Percentiles rank a stretch among this genome's conserved stretches.
phyloP scores from a whole-genome alignment of 345 rosid species.

The Eucalyptus regnans region DNA sequence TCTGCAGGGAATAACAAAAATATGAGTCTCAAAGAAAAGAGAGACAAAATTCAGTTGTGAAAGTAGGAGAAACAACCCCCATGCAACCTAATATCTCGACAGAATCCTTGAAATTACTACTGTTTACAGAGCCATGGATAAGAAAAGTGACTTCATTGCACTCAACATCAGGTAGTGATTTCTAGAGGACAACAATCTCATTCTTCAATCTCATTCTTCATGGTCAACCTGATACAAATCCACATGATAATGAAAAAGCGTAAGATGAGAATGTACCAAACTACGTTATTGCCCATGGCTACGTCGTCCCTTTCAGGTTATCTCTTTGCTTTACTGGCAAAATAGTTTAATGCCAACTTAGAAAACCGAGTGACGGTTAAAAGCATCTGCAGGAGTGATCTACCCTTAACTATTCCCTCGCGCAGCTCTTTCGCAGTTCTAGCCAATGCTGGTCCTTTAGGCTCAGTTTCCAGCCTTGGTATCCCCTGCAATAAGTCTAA shows the following conservation, averaged over 20 bases:
- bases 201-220: neutral
- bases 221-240: neutral
- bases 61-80: neutral
- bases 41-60: neutral
- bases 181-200: neutral
- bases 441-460: slow-evolving; percentile 39
- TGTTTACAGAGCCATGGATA: neutral
- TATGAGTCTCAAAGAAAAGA: neutral
- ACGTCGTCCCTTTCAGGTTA: neutral
- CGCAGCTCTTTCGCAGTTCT: slow-evolving; percentile 36
- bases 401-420: slow-evolving; percentile 66
- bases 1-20: neutral
- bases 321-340: slow-evolving; percentile 27
- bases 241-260: neutral
- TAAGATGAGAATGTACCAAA: neutral
- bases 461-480: slow-evolving; percentile 14
- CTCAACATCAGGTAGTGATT: neutral
- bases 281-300: neutral
- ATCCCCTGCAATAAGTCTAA: slow-evolving; percentile 70
- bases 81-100: neutral
- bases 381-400: slow-evolving; percentile 37
- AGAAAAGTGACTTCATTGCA: neutral
- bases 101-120: neutral
- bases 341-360: slow-evolving; percentile 21
- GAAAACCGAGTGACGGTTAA: slow-evolving; percentile 37